phyloP scores from a whole-genome alignment of 345 rosid genomes.

The Excoecaria cochinchinensis region DNA sequence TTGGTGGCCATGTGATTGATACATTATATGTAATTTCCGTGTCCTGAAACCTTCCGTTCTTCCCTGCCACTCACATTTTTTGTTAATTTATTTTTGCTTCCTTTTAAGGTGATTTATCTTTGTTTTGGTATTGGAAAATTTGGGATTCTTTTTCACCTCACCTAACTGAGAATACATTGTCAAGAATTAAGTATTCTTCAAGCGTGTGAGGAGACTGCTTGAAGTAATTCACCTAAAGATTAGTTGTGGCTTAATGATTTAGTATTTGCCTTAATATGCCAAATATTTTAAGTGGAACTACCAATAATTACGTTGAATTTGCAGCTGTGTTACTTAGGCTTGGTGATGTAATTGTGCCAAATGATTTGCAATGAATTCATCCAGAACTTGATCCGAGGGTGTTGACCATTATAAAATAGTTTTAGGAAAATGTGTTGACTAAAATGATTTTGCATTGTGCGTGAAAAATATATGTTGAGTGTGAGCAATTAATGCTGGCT shows the following conservation, averaged over 20 bases:
- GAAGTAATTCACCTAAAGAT: not conserved
- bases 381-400: not conserved
- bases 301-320: not conserved
- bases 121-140: not conserved
- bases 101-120: not conserved
- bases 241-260: not conserved
- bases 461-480: not conserved
- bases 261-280: not conserved
- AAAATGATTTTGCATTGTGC: not conserved
- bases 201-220: not conserved
- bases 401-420: not conserved
- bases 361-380: not conserved
- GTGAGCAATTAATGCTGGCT: not conserved
- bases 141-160: not conserved
- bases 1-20: slow-evolving; percentile 49
- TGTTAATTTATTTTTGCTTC: not conserved
- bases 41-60: not conserved
- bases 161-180: not conserved
- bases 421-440: not conserved
- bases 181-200: not conserved
- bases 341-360: not conserved
- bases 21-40: slow-evolving; percentile 61
- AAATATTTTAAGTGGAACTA: no score
- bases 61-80: not conserved
- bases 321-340: not conserved